Conservation (phyloP, 2,329 filamentous ascomycete species). For the Trichophyton benhamiae region DNA sequence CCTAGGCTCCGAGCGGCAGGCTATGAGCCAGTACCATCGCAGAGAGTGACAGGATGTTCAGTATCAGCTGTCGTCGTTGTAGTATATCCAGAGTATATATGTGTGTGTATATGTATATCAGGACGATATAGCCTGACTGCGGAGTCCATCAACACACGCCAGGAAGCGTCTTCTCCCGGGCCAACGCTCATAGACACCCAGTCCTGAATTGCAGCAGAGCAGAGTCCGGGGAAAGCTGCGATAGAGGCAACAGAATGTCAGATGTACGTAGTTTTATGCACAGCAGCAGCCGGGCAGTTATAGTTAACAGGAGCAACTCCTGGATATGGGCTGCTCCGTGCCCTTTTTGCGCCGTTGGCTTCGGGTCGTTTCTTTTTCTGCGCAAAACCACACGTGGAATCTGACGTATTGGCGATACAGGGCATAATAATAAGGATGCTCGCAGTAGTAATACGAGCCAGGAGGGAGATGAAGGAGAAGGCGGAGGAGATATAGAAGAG, state of each 20-base stretch:
- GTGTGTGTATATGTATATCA: too few relatives aligned
- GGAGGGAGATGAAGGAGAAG: background rate
- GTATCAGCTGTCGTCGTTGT: background rate
- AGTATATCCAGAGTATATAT: too few relatives aligned
- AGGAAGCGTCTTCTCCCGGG: background rate
- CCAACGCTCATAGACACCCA: background rate
- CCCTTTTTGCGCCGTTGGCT: background rate
- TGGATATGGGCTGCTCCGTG: background rate
- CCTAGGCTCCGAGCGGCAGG: background rate
- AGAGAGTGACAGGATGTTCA: background rate
- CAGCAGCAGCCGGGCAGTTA: too few relatives aligned
- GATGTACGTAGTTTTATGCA: too few relatives aligned
- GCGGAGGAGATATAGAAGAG: background rate
- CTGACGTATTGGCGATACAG: constrained; percentile 1
- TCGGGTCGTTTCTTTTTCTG: background rate
- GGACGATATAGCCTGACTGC: background rate
- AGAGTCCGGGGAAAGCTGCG: background rate
- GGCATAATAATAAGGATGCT: background rate
- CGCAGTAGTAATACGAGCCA: background rate
- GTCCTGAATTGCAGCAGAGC: background rate
- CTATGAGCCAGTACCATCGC: background rate
- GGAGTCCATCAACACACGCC: background rate
- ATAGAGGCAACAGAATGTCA: too few relatives aligned
- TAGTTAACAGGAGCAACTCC: background rate
- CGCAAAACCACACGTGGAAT: background rate